Conservation (phyloP, 306 rosid genomes). For the Quercus parvula region DNA sequence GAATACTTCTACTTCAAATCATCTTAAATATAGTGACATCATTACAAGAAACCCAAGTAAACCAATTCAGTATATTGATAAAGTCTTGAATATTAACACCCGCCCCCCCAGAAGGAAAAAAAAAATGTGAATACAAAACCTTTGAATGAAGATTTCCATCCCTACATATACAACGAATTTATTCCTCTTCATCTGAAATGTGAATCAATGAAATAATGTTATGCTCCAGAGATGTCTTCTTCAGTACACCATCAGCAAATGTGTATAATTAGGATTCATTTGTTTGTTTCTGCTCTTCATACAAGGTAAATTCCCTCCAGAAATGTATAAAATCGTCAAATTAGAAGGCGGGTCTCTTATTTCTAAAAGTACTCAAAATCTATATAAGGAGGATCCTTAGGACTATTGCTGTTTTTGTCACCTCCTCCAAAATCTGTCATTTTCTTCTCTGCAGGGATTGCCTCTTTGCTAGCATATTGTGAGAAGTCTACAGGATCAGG, state of each 20-base stretch:
- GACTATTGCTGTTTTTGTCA: neutral
- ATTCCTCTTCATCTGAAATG: neutral
- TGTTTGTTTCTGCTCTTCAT: conserved; percentile 17
- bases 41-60: neutral
- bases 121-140: neutral
- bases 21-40: neutral
- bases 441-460: conserved; percentile 23
- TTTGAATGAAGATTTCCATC: neutral
- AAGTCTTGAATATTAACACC: neutral
- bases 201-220: neutral
- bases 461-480: conserved; percentile 47
- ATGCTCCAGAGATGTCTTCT: neutral
- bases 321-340: neutral
- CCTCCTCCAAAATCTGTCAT: neutral
- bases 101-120: neutral
- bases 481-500: conserved; percentile 71
- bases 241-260: neutral
- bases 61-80: neutral
- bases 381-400: conserved; percentile 28
- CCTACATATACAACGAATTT: neutral
- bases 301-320: conserved; percentile 11
- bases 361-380: conserved; percentile 50
- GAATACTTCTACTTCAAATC: neutral
- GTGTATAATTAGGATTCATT: neutral
- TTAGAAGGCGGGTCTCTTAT: neutral